Evolutionary conservation across 1,139 yeast species (phyloP), one percentile per base, ranked within the genome.

Genomic region (Geotrichum bryndzae): DNA sequence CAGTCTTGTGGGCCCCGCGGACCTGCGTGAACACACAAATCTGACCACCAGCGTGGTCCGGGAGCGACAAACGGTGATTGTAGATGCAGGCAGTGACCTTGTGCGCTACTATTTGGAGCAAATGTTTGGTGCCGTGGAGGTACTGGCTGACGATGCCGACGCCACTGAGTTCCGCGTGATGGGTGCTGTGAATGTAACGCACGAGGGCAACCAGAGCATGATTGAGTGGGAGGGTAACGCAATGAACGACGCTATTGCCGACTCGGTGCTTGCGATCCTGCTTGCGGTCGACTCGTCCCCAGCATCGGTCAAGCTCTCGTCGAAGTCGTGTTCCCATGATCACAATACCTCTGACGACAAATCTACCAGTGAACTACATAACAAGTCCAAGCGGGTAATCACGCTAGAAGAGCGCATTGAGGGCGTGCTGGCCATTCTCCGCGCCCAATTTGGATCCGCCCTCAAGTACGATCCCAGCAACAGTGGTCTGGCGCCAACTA

Each of bases 271-370:
- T 64, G 97, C 97, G 0, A 90, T 94, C 54, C 76, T 94, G 48
- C 82, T 94, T 73, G 89, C 96, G 53, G 95, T 94, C 53, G 99
- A 94, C 72, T 87, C 97, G 0, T 87, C 97, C 0, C 97, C 97
- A 2, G 96, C 97, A 0, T 90, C 97, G 4, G 97, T 94, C 33
- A 94, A 91, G 70, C 74, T 90, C 65, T 85, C 96, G 13, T 84
- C 96, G 2, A 80, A 80, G 61, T 69, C 79, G 1, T 86, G 87
- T 68, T 60, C 61, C 2, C 72, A 71, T 56, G 62, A 64, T 4
- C 3, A 7, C 18, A 70, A 69, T 51, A 58, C 53, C 22, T 65
- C 72, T 53, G 61, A 63, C 11, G 61, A 41, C 53, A 41, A 15
- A 5, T 3, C 48, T 41, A n/a, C 38, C 33, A n/a, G 25, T 25